Base-by-base conservation (phyloP, 2,329 filamentous ascomycete species). In the Kalaharituber pfeilii region DNA sequence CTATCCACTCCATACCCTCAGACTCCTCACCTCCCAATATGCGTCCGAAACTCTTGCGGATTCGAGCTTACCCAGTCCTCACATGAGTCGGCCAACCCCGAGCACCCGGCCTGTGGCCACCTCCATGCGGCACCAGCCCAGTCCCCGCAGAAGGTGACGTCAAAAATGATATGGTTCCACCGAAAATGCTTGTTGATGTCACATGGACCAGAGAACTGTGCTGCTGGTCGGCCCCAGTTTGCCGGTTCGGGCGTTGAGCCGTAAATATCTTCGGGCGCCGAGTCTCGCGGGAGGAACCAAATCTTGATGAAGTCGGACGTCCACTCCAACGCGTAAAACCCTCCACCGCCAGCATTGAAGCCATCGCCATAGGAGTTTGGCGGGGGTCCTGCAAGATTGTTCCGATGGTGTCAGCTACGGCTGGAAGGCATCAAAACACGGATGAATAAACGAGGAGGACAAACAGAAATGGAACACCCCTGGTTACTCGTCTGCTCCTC, bases 91-190 rank as follows among this genome's bases (percentile, higher is more conserved):
- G 28, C 47, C 52, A 47, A 2, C 18, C 13, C 22, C 18, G 47
- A 53, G 58, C 36, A 62, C 49, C 56, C 64, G 9, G 42, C 55
- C 20, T 67, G 64, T n/a, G n/a, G n/a, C n/a, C n/a, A n/a, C 50
- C 65, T 63, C 81, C 83, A 94, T 29, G 80, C 78, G 42, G 71
- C 66, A 24, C 85, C 85, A 6, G 87, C 87, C 87, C 87, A 94
- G 65, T 82, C 78, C 20, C 88, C 88, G 68, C 88, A 95, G 67
- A 94, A 86, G 5, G 83, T 84, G 0, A 81, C 91, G 69, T 89
- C 79, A 67, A 91, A 81, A 59, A 89, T 77, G 59, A 95, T 79
- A 62, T 81, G 77, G 70, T 94, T 76, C 56, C 82, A 69, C 56
- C 71, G 71, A 71, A 95, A 93, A 67, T 81, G 75, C 1, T 69